Percentiles rank a stretch among this genome's conserved stretches.
Conservation (phyloP, 352 stramenopile species). For the Phytophthora uliginosa region DNA sequence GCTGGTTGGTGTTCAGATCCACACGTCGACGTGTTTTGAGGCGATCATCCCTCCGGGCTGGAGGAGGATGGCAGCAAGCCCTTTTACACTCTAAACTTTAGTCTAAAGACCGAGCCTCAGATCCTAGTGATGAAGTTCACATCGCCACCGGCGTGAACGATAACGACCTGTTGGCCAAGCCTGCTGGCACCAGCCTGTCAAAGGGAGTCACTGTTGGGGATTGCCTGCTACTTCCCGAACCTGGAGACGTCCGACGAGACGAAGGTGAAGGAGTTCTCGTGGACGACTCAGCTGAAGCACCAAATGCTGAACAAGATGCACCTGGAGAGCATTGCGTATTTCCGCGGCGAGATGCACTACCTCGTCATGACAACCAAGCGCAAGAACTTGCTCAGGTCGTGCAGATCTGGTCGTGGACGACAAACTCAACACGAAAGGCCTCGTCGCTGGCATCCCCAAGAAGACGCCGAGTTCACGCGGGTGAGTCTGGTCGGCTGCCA, state of each 20-base stretch:
- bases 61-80: conserved; percentile 43
- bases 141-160: conserved; percentile 69
- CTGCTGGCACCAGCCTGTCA: conserved; percentile 70
- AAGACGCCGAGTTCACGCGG: conserved; percentile 56
- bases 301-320: conserved; percentile 78
- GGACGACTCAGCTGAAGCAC: conserved; percentile 81
- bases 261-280: conserved; percentile 76
- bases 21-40: conserved; percentile 61
- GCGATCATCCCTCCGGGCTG: conserved; percentile 37
- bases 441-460: conserved; percentile 67
- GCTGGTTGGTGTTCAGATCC: conserved; percentile 68
- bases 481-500: conserved; percentile 77
- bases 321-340: conserved; percentile 87
- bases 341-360: conserved; percentile 86
- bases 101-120: conserved; percentile 66
- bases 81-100: conserved; percentile 56
- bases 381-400: conserved; percentile 59
- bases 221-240: conserved; percentile 86
- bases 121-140: conserved; percentile 70
- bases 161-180: conserved; percentile 39
- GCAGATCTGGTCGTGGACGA: conserved; percentile 62
- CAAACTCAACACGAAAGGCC: conserved; percentile 57
- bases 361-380: conserved; percentile 82
- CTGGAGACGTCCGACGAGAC: conserved; percentile 66
- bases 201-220: conserved; percentile 69